Conservation (phyloP, 257 asterid species). For the Cruciata laevipes region DNA sequence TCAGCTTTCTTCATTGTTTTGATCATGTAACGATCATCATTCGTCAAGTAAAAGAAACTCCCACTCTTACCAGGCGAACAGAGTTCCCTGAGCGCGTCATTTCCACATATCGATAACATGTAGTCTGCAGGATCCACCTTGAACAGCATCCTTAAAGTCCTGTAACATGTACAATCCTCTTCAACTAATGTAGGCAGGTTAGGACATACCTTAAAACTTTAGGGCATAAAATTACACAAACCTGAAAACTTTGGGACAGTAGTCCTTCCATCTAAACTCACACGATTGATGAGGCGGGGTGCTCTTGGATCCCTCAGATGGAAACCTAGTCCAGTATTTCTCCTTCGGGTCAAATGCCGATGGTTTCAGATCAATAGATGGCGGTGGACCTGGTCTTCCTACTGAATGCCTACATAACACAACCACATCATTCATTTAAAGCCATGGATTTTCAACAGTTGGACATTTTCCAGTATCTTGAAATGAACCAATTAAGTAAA, state of each 20-base stretch:
- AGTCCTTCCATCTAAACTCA: constrained; percentile 93
- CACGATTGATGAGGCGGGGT: constrained; percentile 86
- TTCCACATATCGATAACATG: constrained; percentile 91
- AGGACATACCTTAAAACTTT: not conserved
- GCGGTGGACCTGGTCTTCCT: constrained; percentile 83
- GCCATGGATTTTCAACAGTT: not conserved
- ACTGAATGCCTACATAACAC: constrained; percentile 66
- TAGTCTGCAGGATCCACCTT: constrained; percentile 97
- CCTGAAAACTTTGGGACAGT: constrained; percentile 97
- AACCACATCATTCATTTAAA: not conserved
- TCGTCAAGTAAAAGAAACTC: constrained; percentile 86
- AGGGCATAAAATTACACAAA: constrained; percentile 12
- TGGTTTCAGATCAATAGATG: constrained; percentile 72
- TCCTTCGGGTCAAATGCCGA: constrained; percentile 91
- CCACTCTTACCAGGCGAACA: constrained; percentile 96
- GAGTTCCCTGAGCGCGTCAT: constrained; percentile 80
- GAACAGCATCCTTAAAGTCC: constrained; percentile 74
- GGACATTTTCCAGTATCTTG: not conserved
- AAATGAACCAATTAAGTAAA: not conserved
- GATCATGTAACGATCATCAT: constrained; percentile 95
- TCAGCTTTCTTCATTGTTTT: constrained; percentile 97
- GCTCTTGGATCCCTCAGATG: constrained; percentile 76
- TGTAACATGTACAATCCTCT: constrained; percentile 13
- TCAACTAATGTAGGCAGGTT: not conserved
- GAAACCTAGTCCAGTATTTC: constrained; percentile 90